Percentiles rank a stretch among this genome's conserved stretches.
Conservation (phyloP, 1,139 yeast genomes). For the Hyphopichia wangnamkhiaoensis region DNA sequence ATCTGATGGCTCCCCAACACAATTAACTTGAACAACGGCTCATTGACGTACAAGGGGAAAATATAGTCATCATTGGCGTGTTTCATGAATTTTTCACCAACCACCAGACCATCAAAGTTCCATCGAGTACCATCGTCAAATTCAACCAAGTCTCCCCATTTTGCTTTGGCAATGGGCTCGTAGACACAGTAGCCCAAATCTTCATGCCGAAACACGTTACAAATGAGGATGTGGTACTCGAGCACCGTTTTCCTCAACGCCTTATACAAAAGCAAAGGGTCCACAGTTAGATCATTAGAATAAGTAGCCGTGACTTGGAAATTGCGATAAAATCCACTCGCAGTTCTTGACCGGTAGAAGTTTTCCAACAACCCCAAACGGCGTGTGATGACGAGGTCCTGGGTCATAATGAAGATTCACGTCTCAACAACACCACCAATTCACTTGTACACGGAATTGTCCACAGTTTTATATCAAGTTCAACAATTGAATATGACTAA, state of each 20-base stretch:
- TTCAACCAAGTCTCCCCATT: conserved; percentile 27
- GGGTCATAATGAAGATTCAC: conserved; percentile 1
- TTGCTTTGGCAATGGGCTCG: conserved; percentile 23
- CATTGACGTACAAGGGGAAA: conserved; percentile 25
- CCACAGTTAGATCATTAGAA: conserved; percentile 19
- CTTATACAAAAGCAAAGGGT: conserved; percentile 17
- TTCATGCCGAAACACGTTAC: conserved; percentile 28
- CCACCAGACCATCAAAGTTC: conserved; percentile 12
- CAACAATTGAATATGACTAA: too few species aligned
- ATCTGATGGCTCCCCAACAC: conserved; percentile 21
- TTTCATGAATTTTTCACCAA: conserved; percentile 32
- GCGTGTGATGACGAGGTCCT: conserved; percentile 9
- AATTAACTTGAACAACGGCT: conserved; percentile 35
- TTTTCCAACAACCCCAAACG: conserved; percentile 37
- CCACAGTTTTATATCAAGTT: not conserved
- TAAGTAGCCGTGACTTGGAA: conserved; percentile 40
- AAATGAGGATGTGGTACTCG: conserved; percentile 36
- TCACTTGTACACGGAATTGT: not conserved
- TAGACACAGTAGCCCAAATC: conserved; percentile 16
- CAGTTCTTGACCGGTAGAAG: conserved; percentile 37
- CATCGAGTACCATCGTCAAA: conserved; percentile 16
- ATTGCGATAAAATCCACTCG: conserved; percentile 28
- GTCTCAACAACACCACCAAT: not conserved
- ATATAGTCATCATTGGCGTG: conserved; percentile 17
- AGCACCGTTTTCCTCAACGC: conserved; percentile 35